phyloP scores from a whole-genome alignment of 495 filamentous ascomycete genomes.

The Neurospora sp. region DNA sequence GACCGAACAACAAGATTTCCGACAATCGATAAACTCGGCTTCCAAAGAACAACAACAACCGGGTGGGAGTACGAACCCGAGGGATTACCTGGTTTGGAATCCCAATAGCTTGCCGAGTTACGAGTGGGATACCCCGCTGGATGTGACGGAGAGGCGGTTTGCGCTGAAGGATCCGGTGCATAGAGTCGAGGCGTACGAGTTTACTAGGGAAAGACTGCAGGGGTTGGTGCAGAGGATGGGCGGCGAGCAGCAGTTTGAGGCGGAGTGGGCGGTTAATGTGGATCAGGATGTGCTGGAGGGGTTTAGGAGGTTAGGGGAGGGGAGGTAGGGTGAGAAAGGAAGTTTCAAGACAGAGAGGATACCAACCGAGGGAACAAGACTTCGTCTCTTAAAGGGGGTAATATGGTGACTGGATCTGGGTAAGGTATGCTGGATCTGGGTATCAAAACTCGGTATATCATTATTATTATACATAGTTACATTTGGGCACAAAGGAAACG shows the following conservation, averaged over 20 bases:
- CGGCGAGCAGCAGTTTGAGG: conserved; percentile 62
- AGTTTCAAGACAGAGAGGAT: neutral
- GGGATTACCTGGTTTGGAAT: conserved; percentile 50
- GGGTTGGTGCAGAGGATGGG: conserved; percentile 56
- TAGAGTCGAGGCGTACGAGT: conserved; percentile 56
- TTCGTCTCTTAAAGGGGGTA: neutral
- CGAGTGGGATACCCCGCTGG: conserved; percentile 61
- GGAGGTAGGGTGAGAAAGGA: neutral
- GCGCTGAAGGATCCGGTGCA: conserved; percentile 59
- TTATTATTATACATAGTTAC: neutral
- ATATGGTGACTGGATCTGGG: neutral
- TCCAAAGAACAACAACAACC: neutral
- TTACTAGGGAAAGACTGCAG: conserved; percentile 57
- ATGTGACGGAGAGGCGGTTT: conserved; percentile 38
- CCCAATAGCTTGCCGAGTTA: conserved; percentile 50
- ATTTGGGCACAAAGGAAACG: neutral
- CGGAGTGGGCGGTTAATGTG: conserved; percentile 77
- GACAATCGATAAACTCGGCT: neutral
- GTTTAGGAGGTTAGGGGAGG: conserved; percentile 39
- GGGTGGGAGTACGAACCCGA: neutral
- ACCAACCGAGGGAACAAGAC: neutral
- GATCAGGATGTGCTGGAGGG: conserved; percentile 66
- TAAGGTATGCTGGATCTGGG: neutral
- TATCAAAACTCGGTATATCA: neutral
- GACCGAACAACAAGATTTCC: neutral